Evolutionary conservation across 2,329 filamentous ascomycete species (phyloP), one percentile per base, ranked within the genome.

Genomic region (Ophiocordyceps sinensis): DNA sequence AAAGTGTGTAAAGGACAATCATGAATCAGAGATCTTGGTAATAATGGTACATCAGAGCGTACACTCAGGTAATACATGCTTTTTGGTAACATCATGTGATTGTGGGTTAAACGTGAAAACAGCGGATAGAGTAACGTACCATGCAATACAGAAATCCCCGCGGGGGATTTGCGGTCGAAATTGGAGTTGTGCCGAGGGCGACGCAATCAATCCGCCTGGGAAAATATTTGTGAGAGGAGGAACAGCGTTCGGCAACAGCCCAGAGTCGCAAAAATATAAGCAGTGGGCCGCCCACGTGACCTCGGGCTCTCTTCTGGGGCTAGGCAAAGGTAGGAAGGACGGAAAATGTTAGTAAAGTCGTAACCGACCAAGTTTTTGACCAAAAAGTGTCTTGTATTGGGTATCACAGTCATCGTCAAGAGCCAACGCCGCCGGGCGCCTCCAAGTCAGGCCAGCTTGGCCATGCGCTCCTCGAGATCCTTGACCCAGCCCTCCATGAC

Each of bases 401-500:
- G 46, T 48, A 48, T 48, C 46, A 35, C n/a, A 15, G 28, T 29
- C 19, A 21, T 41, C n/a, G 38, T 8, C 14, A 28, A 30, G 12
- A n/a, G 26, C 36, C 14, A 14, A 15, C 28, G 28, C 17, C 31
- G 11, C 17, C 37, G 30, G 19, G 14, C 5, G 28, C 4, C 17
- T 15, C 51, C 45, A 37, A 31, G 39, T 48, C 54, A 59, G 44
- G 66, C 66, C 55, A 82, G 58, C 50, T 71, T 71, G 45, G 71
- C 71, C 58, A 95, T 71, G 60, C 84, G 82, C 52, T 69, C 74
- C 64, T 96, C 89, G 41, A 98, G 63, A 43, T 82, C 85, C 59
- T 83, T 85, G 5, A 96, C 85, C 86, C 88, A 95, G 34, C 76
- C 77, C 49, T 89, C 83, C 46, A 96, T 80, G n/a, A 83, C 73